Conservation (phyloP, 768 basidiomycete genomes). For the Leucosporidium yakuticum region DNA sequence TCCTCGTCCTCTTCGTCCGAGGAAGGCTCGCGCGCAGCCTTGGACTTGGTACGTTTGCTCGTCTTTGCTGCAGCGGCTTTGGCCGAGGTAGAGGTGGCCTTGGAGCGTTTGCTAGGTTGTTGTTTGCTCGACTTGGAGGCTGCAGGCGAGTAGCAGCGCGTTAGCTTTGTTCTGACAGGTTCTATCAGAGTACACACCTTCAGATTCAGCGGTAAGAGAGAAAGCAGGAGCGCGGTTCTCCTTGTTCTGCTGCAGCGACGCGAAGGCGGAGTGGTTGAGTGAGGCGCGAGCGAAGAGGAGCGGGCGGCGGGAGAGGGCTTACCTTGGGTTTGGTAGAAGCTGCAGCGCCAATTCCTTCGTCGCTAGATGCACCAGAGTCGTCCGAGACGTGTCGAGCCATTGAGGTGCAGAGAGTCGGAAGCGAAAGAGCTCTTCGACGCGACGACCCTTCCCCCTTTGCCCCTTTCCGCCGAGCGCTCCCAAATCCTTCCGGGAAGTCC, state of each 20-base stretch:
- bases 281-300: neutral
- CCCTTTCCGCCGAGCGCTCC: too few relatives aligned
- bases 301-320: too few relatives aligned
- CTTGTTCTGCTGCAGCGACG: constrained; percentile 2
- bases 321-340: neutral
- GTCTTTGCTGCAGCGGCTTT: neutral
- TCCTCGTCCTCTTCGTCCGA: neutral
- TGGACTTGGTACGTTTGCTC: neutral
- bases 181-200: neutral
- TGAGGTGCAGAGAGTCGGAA: neutral
- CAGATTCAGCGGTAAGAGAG: neutral
- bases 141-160: neutral
- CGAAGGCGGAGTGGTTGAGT: too few relatives aligned
- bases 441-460: neutral
- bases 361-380: neutral
- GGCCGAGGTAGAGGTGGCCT: neutral
- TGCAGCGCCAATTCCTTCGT: neutral
- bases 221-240: constrained; percentile 3
- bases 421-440: neutral
- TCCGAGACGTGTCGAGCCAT: neutral
- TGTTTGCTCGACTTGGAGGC: neutral
- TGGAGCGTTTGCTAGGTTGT: neutral
- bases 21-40: neutral
- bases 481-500: too few relatives aligned
- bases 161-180: neutral